phyloP scores from a whole-genome alignment of 2,329 filamentous ascomycete species.

The Passalora sequoiae region DNA sequence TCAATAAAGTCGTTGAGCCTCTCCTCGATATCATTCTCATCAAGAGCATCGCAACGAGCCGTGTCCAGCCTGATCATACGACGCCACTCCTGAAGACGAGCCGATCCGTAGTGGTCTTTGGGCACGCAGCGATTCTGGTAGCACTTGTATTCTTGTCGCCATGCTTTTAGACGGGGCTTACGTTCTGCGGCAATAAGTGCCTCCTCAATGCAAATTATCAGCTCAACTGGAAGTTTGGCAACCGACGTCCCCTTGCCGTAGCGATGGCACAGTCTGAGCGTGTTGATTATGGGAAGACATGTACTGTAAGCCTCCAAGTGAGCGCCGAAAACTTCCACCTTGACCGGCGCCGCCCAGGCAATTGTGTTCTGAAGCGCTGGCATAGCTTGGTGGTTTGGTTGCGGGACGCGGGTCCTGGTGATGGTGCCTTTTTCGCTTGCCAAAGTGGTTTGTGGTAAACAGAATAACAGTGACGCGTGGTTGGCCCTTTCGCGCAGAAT shows the following conservation, averaged over 20 bases:
- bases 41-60: neutral
- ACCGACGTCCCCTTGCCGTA: slow-evolving; percentile 13
- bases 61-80: neutral
- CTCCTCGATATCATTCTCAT: neutral
- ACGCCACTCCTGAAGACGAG: neutral
- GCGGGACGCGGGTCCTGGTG: neutral
- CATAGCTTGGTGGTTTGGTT: neutral
- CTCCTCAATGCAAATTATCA: slow-evolving; percentile 16
- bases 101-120: neutral
- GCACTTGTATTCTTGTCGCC: slow-evolving; percentile 7
- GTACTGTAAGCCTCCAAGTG: slow-evolving; percentile 11
- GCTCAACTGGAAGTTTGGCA: slow-evolving; percentile 21
- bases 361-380: neutral
- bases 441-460: no score
- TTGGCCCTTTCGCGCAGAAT: no score
- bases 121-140: slow-evolving; percentile 1
- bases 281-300: slow-evolving; percentile 6
- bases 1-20: neutral
- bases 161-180: neutral
- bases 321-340: slow-evolving; percentile 6
- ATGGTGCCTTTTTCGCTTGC: no score
- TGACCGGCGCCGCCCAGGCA: slow-evolving; percentile 14
- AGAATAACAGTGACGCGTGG: no score
- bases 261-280: slow-evolving; percentile 21
- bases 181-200: slow-evolving; percentile 1